Percentiles rank a stretch among this genome's conserved stretches.
Conservation (phyloP, 2,329 filamentous ascomycete species). For the Aspergillus sp. region DNA sequence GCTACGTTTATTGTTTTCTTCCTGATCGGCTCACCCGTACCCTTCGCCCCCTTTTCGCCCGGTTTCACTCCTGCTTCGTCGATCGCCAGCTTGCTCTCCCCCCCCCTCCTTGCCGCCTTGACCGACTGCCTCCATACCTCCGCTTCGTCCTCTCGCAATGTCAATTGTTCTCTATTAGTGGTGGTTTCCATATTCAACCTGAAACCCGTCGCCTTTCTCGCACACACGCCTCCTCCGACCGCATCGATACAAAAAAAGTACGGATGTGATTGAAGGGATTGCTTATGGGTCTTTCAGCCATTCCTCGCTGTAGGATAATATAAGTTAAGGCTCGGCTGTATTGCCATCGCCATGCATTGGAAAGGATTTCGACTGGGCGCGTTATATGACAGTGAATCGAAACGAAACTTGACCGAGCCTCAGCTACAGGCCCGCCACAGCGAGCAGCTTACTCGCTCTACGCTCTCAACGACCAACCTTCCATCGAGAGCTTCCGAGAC, state of each 20-base stretch:
- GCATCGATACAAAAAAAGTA: constrained; percentile 5
- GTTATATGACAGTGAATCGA: constrained; percentile 33
- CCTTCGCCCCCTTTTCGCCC: constrained; percentile 17
- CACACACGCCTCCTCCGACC: neutral
- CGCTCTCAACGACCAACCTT: constrained; percentile 28
- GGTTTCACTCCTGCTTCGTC: constrained; percentile 13
- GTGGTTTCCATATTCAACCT: constrained; percentile 12
- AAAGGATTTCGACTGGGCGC: constrained; percentile 38
- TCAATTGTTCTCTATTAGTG: constrained; percentile 14
- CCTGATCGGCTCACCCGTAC: constrained; percentile 17
- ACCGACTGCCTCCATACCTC: constrained; percentile 5
- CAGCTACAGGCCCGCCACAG: constrained; percentile 33
- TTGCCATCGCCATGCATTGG: constrained; percentile 40
- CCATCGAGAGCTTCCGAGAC: constrained; percentile 37
- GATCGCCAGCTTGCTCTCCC: constrained; percentile 9
- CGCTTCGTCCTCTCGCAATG: constrained; percentile 16
- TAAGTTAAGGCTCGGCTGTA: constrained; percentile 18
- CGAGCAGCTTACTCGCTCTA: constrained; percentile 37
- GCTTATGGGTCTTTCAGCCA: constrained; percentile 22
- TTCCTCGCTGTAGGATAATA: constrained; percentile 19
- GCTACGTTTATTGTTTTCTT: constrained; percentile 7
- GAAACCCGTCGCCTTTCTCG: neutral
- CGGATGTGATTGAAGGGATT: constrained; percentile 10
- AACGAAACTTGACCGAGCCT: constrained; percentile 34
- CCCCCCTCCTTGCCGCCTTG: constrained; percentile 9